Percentiles rank a stretch among this genome's conserved stretches.
phyloP scores from a whole-genome alignment of 768 basidiomycete species.

The Trametes elegans region DNA sequence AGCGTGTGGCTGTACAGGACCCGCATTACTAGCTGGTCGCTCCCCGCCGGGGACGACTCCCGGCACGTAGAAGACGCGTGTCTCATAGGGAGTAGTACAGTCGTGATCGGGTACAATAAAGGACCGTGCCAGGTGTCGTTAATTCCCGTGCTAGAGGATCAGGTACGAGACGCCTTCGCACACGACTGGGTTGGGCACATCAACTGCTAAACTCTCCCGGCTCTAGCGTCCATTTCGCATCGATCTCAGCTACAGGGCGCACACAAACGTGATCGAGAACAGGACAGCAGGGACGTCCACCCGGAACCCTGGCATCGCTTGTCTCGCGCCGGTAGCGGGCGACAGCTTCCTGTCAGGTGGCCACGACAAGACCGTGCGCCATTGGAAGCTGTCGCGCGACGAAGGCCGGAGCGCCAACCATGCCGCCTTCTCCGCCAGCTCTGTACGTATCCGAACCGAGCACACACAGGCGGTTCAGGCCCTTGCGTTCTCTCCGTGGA shows the following conservation, averaged over 20 bases:
- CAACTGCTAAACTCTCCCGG: slow-evolving; percentile 4
- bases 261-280: slow-evolving; percentile 30
- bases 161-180: slow-evolving; percentile 16
- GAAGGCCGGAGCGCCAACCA: neutral
- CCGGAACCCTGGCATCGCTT: slow-evolving; percentile 36
- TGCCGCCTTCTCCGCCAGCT: slow-evolving; percentile 23
- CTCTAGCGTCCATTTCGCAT: slow-evolving; percentile 20
- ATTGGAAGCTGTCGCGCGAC: slow-evolving; percentile 36
- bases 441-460: slow-evolving; percentile 28
- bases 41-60: slow-evolving; percentile 15
- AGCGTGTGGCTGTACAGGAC: slow-evolving; percentile 18
- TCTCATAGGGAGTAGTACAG: slow-evolving; percentile 37
- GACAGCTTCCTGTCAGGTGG: slow-evolving; percentile 48
- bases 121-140: slow-evolving; percentile 44
- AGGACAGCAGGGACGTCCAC: slow-evolving; percentile 15
- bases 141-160: slow-evolving; percentile 31
- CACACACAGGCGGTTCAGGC: slow-evolving; percentile 35
- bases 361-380: slow-evolving; percentile 42
- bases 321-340: slow-evolving; percentile 39
- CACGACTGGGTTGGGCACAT: neutral
- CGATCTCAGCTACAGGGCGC: slow-evolving; percentile 23
- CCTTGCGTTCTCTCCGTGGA: slow-evolving; percentile 37
- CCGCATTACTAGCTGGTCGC: slow-evolving; percentile 18
- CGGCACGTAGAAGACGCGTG: slow-evolving; percentile 46
- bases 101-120: slow-evolving; percentile 41